Conservation (phyloP, 345 rosid species). For the Populus ilicifolia region DNA sequence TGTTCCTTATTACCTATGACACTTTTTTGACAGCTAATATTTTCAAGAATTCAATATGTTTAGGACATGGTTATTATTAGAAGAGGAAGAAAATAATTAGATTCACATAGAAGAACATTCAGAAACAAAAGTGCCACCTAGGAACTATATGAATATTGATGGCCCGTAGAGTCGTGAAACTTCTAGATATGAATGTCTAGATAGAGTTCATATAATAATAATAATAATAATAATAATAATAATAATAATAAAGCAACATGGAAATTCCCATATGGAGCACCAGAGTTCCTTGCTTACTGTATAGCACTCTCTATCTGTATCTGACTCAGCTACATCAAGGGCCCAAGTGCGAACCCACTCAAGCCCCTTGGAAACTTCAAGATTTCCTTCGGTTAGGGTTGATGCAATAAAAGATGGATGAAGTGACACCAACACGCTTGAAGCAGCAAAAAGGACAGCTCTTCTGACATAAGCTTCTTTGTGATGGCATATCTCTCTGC, state of each 20-base stretch:
- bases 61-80: not conserved
- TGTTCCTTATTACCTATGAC: not conserved
- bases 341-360: constrained; percentile 94
- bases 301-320: constrained; percentile 80
- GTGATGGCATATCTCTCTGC: constrained; percentile 82
- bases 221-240: not conserved
- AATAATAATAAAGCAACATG: not conserved
- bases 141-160: not conserved
- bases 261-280: not conserved
- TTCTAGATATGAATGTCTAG: not conserved
- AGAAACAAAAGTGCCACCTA: not conserved
- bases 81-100: not conserved
- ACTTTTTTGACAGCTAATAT: no score
- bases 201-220: not conserved
- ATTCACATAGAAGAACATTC: not conserved
- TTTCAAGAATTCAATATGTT: not conserved
- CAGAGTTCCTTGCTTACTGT: constrained; percentile 43
- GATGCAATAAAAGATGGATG: constrained; percentile 83
- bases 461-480: constrained; percentile 88
- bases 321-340: constrained; percentile 68
- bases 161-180: not conserved
- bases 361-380: constrained; percentile 66
- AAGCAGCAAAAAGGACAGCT: constrained; percentile 85
- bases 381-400: constrained; percentile 65
- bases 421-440: constrained; percentile 69